phyloP scores from a whole-genome alignment of 2,329 filamentous ascomycete genomes.

The Alternaria sp. region DNA sequence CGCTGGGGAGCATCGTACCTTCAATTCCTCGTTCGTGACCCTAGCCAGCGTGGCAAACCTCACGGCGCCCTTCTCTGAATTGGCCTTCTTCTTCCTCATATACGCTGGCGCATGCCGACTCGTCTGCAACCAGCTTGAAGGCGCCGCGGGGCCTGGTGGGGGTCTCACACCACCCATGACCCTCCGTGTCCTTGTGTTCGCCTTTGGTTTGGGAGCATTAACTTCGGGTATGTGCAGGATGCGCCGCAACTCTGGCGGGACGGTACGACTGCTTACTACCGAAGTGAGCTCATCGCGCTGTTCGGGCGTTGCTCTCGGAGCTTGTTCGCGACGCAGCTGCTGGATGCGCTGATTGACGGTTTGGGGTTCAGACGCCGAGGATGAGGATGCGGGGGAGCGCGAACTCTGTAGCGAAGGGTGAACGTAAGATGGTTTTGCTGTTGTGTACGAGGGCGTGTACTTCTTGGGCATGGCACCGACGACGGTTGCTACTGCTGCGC shows the following conservation, averaged over 20 bases:
- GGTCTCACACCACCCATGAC: constrained; percentile 36
- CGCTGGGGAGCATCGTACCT: constrained; percentile 22
- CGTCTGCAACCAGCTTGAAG: constrained; percentile 52
- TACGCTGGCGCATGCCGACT: constrained; percentile 40
- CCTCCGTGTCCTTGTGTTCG: constrained; percentile 41
- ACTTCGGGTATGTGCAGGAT: constrained; percentile 55
- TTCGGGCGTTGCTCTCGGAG: constrained; percentile 47
- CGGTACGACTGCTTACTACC: constrained; percentile 50
- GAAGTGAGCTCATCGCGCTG: constrained; percentile 54
- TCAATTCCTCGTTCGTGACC: constrained; percentile 32
- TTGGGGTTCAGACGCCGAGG: constrained; percentile 31
- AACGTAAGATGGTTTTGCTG: constrained; percentile 50
- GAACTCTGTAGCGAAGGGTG: constrained; percentile 46
- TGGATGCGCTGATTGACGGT: constrained; percentile 58
- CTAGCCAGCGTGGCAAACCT: constrained; percentile 36
- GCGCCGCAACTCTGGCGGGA: constrained; percentile 53
- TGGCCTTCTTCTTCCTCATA: constrained; percentile 21
- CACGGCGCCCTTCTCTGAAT: constrained; percentile 6
- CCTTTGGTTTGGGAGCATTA: constrained; percentile 54
- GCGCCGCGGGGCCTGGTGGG: constrained; percentile 54
- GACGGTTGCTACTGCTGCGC: background rate
- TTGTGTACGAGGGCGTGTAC: constrained; percentile 51
- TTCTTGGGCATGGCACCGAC: constrained; percentile 56
- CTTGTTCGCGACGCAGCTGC: constrained; percentile 54
- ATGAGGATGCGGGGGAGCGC: constrained; percentile 30